A percentile compares a stretch with the other conserved stretches of the same genome.
phyloP scores from a whole-genome alignment of 73 alveolate species.

The Paramecium octaurelia region DNA sequence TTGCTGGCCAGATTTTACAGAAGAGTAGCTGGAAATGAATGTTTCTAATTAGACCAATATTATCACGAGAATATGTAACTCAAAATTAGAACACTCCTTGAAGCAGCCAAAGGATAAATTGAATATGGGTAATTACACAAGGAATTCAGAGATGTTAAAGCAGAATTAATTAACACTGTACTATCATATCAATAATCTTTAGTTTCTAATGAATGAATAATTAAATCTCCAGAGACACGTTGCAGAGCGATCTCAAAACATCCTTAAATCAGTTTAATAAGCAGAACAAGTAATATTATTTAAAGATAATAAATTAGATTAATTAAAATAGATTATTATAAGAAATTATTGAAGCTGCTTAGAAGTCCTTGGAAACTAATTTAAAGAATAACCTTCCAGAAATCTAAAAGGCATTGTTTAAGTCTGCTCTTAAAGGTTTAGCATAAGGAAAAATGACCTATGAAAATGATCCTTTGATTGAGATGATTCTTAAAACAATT shows the following conservation, averaged over 20 bases:
- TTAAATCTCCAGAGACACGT: slow-evolving; percentile 30
- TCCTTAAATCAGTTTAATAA: slow-evolving; percentile 51
- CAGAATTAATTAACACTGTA: slow-evolving; percentile 57
- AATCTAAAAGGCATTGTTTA: slow-evolving; percentile 11
- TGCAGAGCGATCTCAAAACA: slow-evolving; percentile 45
- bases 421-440: slow-evolving; percentile 53
- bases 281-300: background rate
- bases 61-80: slow-evolving; percentile 61
- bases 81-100: slow-evolving; percentile 41
- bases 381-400: background rate
- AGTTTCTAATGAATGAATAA: slow-evolving; percentile 56
- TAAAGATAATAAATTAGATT: background rate
- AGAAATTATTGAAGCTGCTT: slow-evolving; percentile 56
- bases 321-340: slow-evolving; percentile 40
- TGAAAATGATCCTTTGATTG: slow-evolving; percentile 55
- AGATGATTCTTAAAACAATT: slow-evolving; percentile 46
- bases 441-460: slow-evolving; percentile 61
- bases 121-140: slow-evolving; percentile 60
- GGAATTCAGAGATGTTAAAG: slow-evolving; percentile 51
- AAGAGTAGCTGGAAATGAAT: slow-evolving; percentile 66
- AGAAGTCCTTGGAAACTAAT: slow-evolving; percentile 26
- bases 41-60: slow-evolving; percentile 51
- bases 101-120: slow-evolving; percentile 58
- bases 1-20: slow-evolving; percentile 60
- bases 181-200: background rate